A percentile compares a stretch with the other conserved stretches of the same genome.
phyloP scores from a whole-genome alignment of 2,329 filamentous ascomycete species.

The Westerdykella aurantiaca region DNA sequence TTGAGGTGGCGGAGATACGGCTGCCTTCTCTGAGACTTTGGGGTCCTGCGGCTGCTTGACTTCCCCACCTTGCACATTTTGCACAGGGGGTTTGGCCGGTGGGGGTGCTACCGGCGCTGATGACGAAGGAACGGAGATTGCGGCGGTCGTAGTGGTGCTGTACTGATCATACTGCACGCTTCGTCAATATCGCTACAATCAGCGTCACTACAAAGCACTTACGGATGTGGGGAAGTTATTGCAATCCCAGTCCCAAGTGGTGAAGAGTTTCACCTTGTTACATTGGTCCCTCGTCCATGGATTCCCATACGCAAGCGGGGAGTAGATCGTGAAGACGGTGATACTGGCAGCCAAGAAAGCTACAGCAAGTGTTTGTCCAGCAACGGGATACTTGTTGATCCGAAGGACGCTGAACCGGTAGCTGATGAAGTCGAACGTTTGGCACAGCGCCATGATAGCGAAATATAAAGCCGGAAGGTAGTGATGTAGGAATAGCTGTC shows the following conservation, averaged over 20 bases:
- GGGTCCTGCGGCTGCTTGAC: slow-evolving; percentile 16
- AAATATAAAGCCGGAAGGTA: slow-evolving; percentile 98
- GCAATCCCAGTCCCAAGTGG: slow-evolving; percentile 96
- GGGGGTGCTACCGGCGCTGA: slow-evolving; percentile 17
- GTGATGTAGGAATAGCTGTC: slow-evolving; percentile 96
- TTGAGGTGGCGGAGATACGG: slow-evolving; percentile 26
- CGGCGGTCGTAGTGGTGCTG: slow-evolving; percentile 11
- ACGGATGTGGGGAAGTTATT: slow-evolving; percentile 84
- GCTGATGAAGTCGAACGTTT: slow-evolving; percentile 80
- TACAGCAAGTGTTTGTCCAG: slow-evolving; percentile 70
- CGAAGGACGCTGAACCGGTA: slow-evolving; percentile 65
- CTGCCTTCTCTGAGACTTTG: slow-evolving; percentile 22
- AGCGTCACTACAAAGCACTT: slow-evolving; percentile 45
- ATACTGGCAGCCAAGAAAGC: slow-evolving; percentile 69
- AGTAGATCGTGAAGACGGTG: slow-evolving; percentile 74
- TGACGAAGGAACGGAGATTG: slow-evolving; percentile 23
- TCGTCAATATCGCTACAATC: slow-evolving; percentile 1
- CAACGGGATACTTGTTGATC: slow-evolving; percentile 61
- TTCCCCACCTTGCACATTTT: slow-evolving; percentile 7
- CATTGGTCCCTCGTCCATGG: slow-evolving; percentile 88
- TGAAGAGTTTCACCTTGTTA: slow-evolving; percentile 77
- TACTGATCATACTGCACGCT: slow-evolving; percentile 11
- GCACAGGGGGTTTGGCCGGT: slow-evolving; percentile 9
- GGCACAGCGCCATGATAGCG: slow-evolving; percentile 80
- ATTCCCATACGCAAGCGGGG: slow-evolving; percentile 88